Conservation (phyloP, 148 eudicot species). For the Nepenthes mirabilis region DNA sequence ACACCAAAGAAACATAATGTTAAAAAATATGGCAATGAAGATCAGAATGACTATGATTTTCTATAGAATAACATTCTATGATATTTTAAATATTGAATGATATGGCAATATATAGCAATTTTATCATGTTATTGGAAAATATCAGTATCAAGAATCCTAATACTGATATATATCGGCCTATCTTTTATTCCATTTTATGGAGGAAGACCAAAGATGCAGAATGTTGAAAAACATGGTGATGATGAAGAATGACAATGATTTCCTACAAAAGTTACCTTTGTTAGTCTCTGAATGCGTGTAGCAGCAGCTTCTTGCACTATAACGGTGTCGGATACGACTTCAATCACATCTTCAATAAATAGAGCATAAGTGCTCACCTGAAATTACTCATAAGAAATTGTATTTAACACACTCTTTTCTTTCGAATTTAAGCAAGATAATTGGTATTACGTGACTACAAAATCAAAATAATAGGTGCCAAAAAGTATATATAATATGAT, state of each 20-base stretch:
- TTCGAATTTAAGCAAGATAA: too few relatives aligned
- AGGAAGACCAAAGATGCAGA: neutral
- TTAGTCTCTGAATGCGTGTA: conserved; percentile 48
- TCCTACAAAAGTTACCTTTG: conserved; percentile 33
- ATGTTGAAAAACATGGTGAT: neutral
- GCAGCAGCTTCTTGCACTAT: conserved; percentile 63
- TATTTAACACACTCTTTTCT: neutral
- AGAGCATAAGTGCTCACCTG: conserved; percentile 69
- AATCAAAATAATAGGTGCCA: too few relatives aligned
- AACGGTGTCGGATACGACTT: conserved; percentile 46
- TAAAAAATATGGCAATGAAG: neutral
- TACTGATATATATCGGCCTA: too few relatives aligned
- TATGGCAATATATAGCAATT: too few relatives aligned
- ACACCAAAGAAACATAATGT: neutral
- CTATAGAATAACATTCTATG: neutral
- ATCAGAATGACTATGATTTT: neutral
- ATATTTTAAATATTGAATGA: too few relatives aligned
- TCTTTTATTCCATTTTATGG: neutral
- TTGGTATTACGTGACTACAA: too few relatives aligned
- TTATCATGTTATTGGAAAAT: too few relatives aligned
- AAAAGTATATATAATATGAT: too few relatives aligned
- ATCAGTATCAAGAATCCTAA: too few relatives aligned
- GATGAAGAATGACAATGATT: neutral
- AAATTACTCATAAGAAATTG: conserved; percentile 1
- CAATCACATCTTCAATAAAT: conserved; percentile 48